Evolutionary conservation across 805 yeast species (phyloP).

Genomic region (Blastobotrys chiropterorum): DNA sequence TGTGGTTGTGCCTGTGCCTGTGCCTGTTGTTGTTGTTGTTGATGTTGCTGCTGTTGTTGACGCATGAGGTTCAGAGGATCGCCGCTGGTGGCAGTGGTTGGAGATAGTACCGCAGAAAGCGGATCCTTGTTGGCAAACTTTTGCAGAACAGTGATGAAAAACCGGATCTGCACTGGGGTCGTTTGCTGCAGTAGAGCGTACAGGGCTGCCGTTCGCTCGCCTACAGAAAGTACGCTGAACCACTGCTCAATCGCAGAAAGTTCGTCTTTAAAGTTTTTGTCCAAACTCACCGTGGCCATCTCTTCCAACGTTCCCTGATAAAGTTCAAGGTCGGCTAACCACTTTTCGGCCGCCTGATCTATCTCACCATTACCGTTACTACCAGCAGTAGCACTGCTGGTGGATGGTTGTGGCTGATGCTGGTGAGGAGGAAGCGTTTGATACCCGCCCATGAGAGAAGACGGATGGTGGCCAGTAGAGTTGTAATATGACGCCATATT

Average conservation of each 20-base stretch:
- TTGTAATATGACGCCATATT: background rate
- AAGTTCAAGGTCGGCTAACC: constrained; percentile 31
- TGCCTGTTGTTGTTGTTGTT: constrained; percentile 7
- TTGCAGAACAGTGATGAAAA: constrained; percentile 30
- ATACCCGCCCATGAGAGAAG: background rate
- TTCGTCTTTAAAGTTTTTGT: constrained; percentile 30
- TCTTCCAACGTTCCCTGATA: constrained; percentile 28
- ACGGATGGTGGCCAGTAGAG: background rate
- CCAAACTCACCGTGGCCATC: constrained; percentile 28
- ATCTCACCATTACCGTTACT: constrained; percentile 3
- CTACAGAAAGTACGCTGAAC: constrained; percentile 33
- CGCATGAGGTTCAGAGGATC: constrained; percentile 5
- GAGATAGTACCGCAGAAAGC: constrained; percentile 18
- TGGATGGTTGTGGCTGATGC: background rate
- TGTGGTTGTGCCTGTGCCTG: constrained; percentile 3
- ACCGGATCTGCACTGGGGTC: constrained; percentile 30
- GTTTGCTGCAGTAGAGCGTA: constrained; percentile 32
- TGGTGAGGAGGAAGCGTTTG: background rate
- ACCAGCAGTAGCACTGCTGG: constrained; percentile 2
- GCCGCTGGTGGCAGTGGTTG: constrained; percentile 13
- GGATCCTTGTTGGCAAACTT: constrained; percentile 26
- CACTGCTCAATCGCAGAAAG: constrained; percentile 34
- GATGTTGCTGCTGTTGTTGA: constrained; percentile 2
- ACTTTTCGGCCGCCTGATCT: constrained; percentile 27
- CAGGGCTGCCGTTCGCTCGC: constrained; percentile 35